Evolutionary conservation across 106 monocot species (phyloP).

Genomic region (Gastrodia elata): DNA sequence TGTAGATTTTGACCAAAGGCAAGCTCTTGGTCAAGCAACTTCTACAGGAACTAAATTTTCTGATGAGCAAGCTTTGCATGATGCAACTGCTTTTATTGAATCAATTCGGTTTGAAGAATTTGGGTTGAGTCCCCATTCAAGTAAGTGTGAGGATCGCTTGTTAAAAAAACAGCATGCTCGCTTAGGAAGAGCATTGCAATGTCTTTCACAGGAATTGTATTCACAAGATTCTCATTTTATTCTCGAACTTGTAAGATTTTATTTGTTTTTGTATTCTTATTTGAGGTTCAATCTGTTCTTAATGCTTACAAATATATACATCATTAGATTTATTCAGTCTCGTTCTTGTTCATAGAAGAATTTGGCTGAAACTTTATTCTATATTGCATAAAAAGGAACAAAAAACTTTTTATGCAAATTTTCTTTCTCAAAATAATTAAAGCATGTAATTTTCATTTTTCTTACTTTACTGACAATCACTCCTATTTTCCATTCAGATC

Average conservation of each 20-base stretch:
- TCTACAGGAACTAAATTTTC: background rate
- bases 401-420: background rate
- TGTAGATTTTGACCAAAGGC: slow-evolving; percentile 9
- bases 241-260: slow-evolving; percentile 51
- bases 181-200: slow-evolving; percentile 92
- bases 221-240: slow-evolving; percentile 99
- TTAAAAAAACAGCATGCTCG: slow-evolving; percentile 94
- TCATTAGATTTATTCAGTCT: background rate
- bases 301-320: background rate
- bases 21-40: slow-evolving; percentile 9
- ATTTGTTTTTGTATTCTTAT: background rate
- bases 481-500: background rate
- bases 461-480: background rate
- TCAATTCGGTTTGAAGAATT: slow-evolving; percentile 87
- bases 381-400: background rate
- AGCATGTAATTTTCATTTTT: background rate
- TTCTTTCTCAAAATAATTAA: background rate
- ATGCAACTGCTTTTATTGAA: slow-evolving; percentile 58
- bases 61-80: slow-evolving; percentile 20
- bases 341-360: background rate
- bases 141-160: slow-evolving; percentile 37
- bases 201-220: slow-evolving; percentile 91
- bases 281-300: background rate
- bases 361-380: background rate
- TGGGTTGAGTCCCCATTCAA: slow-evolving; percentile 59